Percentiles rank a stretch among this genome's conserved stretches.
These are phyloP conservation scores for Ceratocystis cubensis DNA, from an alignment of 2,329 filamentous ascomycete genomes.

Conservation along the genomic window DNA sequence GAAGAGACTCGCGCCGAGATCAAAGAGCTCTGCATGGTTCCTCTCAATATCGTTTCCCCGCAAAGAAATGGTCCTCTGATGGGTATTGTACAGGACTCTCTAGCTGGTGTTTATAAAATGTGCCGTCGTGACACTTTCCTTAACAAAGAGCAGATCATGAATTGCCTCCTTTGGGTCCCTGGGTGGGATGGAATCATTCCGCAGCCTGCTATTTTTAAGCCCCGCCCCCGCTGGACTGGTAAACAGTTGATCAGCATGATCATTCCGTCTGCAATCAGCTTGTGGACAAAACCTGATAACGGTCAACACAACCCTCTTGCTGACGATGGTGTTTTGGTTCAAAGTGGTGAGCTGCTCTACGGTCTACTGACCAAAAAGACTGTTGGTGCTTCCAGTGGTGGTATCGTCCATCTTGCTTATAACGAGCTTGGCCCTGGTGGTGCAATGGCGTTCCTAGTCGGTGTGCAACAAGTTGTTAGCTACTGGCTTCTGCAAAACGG, in stretches of 20 bases:
- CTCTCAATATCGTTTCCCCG: slow-evolving; percentile 93
- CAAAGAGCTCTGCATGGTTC: slow-evolving; percentile 91
- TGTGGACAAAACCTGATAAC: slow-evolving; percentile 52
- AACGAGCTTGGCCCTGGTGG: slow-evolving; percentile 81
- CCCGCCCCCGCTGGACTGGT: slow-evolving; percentile 85
- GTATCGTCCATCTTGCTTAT: slow-evolving; percentile 90
- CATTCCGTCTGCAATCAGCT: slow-evolving; percentile 74
- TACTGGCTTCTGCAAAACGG: slow-evolving; percentile 96
- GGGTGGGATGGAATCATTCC: slow-evolving; percentile 95
- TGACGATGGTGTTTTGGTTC: slow-evolving; percentile 71
- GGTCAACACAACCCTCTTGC: slow-evolving; percentile 49
- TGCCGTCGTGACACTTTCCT: slow-evolving; percentile 86
- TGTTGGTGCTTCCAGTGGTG: slow-evolving; percentile 77
- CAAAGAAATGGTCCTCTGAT: slow-evolving; percentile 94
- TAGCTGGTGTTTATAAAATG: slow-evolving; percentile 95
- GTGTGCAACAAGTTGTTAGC: slow-evolving; percentile 84
- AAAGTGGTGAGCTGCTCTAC: slow-evolving; percentile 78
- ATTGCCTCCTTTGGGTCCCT: slow-evolving; percentile 92
- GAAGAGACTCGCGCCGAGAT: slow-evolving; percentile 95
- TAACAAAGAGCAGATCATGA: slow-evolving; percentile 85
- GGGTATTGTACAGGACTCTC: slow-evolving; percentile 98
- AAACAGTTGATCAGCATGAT: slow-evolving; percentile 96
- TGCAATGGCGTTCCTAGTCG: slow-evolving; percentile 91
- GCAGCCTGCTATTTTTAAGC: slow-evolving; percentile 85
- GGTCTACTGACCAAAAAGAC: slow-evolving; percentile 88